Percentiles rank a stretch among this genome's conserved stretches.
Evolutionary conservation across 2,329 filamentous ascomycete species (phyloP).

Genomic region (Penicillium thymicola): DNA sequence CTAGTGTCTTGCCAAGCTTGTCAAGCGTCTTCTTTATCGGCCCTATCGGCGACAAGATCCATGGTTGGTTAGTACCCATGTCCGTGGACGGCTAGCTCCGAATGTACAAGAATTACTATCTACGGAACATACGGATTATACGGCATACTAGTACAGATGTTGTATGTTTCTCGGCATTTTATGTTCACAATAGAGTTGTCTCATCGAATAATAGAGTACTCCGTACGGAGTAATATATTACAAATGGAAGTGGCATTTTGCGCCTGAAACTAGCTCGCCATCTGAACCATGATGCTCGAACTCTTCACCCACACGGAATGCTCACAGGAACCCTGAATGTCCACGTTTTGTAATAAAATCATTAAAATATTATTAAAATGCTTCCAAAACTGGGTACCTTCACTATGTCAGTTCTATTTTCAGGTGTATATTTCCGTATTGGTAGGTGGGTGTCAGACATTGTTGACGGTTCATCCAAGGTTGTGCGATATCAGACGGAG

Average conservation of each 20-base stretch:
- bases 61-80: background rate
- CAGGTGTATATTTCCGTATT: slow-evolving; percentile 4
- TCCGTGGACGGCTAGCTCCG: background rate
- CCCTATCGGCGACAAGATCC: slow-evolving; percentile 1
- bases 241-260: background rate
- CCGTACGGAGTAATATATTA: background rate
- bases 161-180: background rate
- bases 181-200: background rate
- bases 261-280: slow-evolving; percentile 6
- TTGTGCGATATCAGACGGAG: slow-evolving; percentile 3
- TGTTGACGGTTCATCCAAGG: background rate
- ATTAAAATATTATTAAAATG: slow-evolving; percentile 17
- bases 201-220: background rate
- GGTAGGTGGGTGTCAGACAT: background rate
- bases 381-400: background rate
- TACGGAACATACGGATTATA: too few species aligned
- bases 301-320: background rate
- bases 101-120: background rate
- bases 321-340: background rate
- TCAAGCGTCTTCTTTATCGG: slow-evolving; percentile 8
- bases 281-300: background rate
- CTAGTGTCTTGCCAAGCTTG: slow-evolving; percentile 1
- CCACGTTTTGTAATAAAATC: slow-evolving; percentile 2
- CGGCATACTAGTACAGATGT: too few species aligned
- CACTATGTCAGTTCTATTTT: slow-evolving; percentile 3